phyloP scores from a whole-genome alignment of 2,329 filamentous ascomycete species.

The Geoglossum cookeanum region DNA sequence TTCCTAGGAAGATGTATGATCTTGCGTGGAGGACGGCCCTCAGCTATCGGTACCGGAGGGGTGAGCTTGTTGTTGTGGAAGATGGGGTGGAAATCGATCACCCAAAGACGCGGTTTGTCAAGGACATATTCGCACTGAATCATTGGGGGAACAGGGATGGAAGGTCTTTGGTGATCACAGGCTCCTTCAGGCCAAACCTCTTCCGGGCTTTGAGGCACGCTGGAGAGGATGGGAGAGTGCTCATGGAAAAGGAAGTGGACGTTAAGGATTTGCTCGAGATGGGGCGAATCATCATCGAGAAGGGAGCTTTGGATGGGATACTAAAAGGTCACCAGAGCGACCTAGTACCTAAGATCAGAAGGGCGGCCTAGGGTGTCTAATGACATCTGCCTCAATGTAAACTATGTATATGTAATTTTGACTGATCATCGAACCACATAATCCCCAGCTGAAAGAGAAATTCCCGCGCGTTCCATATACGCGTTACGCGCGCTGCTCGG shows the following conservation, averaged over 20 bases:
- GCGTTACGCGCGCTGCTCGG: neutral
- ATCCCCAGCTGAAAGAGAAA: neutral
- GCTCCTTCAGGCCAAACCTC: slow-evolving; percentile 38
- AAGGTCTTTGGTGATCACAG: slow-evolving; percentile 58
- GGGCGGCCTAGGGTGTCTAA: neutral
- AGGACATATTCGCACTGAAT: slow-evolving; percentile 50
- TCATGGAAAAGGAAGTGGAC: slow-evolving; percentile 64
- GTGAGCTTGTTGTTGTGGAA: slow-evolving; percentile 72
- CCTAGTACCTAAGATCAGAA: slow-evolving; percentile 27
- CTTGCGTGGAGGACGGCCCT: slow-evolving; percentile 87
- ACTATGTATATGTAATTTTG: neutral
- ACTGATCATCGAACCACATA: neutral
- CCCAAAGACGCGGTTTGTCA: slow-evolving; percentile 42
- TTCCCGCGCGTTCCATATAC: neutral
- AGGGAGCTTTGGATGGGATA: slow-evolving; percentile 55
- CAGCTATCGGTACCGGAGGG: slow-evolving; percentile 73
- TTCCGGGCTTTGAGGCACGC: slow-evolving; percentile 45
- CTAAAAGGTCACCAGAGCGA: slow-evolving; percentile 55
- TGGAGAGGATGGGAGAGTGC: slow-evolving; percentile 46
- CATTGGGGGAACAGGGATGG: slow-evolving; percentile 47
- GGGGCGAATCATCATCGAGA: slow-evolving; percentile 72
- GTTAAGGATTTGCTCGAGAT: slow-evolving; percentile 86
- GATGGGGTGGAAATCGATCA: slow-evolving; percentile 53
- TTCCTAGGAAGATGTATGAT: slow-evolving; percentile 85
- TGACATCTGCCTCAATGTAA: neutral